Percentiles rank a stretch among this genome's conserved stretches.
These are phyloP conservation scores for Fusarium siculi DNA, from an alignment of 2,329 filamentous ascomycete species.

Conservation along the genomic window DNA sequence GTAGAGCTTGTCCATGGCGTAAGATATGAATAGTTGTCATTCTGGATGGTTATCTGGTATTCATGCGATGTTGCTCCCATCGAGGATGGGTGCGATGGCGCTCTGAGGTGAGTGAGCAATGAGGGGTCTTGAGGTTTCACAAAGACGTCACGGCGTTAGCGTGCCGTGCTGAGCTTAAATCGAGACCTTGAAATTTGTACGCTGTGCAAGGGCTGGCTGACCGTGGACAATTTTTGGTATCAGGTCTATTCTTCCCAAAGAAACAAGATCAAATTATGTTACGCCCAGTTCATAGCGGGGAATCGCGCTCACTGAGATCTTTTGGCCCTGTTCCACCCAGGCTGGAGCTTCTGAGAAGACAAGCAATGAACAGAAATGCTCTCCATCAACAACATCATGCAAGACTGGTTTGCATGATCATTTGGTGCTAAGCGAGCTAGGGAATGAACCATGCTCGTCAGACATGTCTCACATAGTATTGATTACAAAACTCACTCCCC, in stretches of 20 bases:
- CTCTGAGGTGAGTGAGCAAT: not conserved
- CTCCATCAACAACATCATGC: not conserved
- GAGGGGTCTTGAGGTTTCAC: not conserved
- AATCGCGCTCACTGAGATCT: accelerated
- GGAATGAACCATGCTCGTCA: not conserved
- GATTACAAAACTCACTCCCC: not conserved
- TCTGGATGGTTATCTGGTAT: not conserved
- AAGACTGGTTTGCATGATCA: not conserved
- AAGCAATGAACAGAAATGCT: not conserved
- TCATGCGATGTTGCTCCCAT: not conserved
- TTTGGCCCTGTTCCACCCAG: accelerated
- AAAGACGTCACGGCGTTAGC: not conserved
- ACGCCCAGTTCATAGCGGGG: accelerated
- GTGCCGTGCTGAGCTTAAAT: not conserved
- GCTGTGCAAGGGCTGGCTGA: too few relatives aligned
- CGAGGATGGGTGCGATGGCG: not conserved
- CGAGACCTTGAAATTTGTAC: not conserved
- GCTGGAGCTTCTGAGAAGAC: not conserved
- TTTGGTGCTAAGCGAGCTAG: not conserved
- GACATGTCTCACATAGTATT: not conserved
- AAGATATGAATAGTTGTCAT: slow-evolving; percentile 27
- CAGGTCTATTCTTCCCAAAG: accelerated
- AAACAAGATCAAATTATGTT: too few relatives aligned
- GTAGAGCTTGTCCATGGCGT: slow-evolving; percentile 25
- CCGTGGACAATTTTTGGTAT: accelerated